Evolutionary conservation across 106 monocot genomes (phyloP).

Genomic region (Ottelia alismoides): DNA sequence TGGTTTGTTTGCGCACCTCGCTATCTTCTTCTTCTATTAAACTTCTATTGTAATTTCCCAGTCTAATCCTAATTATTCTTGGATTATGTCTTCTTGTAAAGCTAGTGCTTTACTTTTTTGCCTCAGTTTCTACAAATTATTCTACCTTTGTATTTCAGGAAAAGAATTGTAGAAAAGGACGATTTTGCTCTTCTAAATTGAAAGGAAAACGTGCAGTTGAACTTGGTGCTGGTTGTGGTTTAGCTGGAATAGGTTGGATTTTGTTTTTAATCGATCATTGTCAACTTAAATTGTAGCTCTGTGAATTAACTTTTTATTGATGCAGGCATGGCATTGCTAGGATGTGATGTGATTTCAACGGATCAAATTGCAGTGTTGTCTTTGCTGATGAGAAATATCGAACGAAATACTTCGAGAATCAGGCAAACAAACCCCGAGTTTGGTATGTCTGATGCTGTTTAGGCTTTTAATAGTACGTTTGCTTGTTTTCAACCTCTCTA

Average conservation of each 20-base stretch:
- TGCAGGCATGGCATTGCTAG: constrained; percentile 88
- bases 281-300: no score
- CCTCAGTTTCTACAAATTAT: no score
- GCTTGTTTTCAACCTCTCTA: no score
- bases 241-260: constrained; percentile 67
- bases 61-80: no score
- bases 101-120: no score
- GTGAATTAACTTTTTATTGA: no score
- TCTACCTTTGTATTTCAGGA: no score
- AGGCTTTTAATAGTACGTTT: background rate
- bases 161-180: constrained; percentile 83
- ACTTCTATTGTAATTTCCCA: no score
- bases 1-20: no score
- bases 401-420: constrained; percentile 80
- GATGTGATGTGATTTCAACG: constrained; percentile 81
- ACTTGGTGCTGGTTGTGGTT: constrained; percentile 97
- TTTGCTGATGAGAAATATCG: constrained; percentile 82
- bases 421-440: constrained; percentile 57
- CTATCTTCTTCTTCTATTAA: no score
- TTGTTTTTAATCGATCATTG: no score
- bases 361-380: constrained; percentile 89
- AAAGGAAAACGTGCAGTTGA: constrained; percentile 95
- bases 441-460: constrained; percentile 17
- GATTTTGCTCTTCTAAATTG: constrained; percentile 68
- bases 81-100: no score